These are phyloP conservation scores for Hemisphaericaspora xylanilytica DNA, from an alignment of 1,139 yeast species.

Conservation along the genomic window DNA sequence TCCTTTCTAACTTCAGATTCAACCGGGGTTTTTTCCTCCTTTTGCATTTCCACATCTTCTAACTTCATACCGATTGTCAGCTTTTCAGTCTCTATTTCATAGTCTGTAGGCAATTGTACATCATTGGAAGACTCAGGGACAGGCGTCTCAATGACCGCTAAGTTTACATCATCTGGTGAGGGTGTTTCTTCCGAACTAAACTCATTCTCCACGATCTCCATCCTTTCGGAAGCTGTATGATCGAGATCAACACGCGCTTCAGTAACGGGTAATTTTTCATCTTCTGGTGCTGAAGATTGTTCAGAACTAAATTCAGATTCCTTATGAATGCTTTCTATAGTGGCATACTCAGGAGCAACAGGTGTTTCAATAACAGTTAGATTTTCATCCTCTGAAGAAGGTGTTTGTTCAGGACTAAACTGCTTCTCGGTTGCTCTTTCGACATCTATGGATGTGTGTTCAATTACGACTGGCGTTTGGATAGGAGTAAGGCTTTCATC, in stretches of 20 bases:
- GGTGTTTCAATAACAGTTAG: not conserved
- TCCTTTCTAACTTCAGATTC: not conserved
- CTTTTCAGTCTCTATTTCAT: too few relatives aligned
- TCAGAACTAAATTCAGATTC: not conserved
- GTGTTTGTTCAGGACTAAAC: slow-evolving; percentile 1
- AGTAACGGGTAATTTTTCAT: slow-evolving; percentile 2
- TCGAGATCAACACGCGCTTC: not conserved
- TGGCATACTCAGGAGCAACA: too few relatives aligned
- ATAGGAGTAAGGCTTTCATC: slow-evolving; percentile 3
- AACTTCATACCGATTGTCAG: too few relatives aligned
- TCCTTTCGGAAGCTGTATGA: not conserved
- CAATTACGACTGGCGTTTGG: not conserved
- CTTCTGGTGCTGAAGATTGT: not conserved
- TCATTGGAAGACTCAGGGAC: too few relatives aligned
- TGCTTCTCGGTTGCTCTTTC: not conserved
- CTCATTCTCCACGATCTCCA: not conserved
- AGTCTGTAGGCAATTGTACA: too few relatives aligned
- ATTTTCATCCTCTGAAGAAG: not conserved
- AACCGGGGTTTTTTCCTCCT: not conserved
- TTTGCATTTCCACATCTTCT: too few relatives aligned
- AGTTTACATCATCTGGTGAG: not conserved
- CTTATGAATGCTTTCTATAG: too few relatives aligned
- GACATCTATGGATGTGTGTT: not conserved
- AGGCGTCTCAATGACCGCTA: not conserved
- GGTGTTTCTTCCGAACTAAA: not conserved